Conservation (phyloP, 257 asterid genomes). For the Plantago elongata region DNA sequence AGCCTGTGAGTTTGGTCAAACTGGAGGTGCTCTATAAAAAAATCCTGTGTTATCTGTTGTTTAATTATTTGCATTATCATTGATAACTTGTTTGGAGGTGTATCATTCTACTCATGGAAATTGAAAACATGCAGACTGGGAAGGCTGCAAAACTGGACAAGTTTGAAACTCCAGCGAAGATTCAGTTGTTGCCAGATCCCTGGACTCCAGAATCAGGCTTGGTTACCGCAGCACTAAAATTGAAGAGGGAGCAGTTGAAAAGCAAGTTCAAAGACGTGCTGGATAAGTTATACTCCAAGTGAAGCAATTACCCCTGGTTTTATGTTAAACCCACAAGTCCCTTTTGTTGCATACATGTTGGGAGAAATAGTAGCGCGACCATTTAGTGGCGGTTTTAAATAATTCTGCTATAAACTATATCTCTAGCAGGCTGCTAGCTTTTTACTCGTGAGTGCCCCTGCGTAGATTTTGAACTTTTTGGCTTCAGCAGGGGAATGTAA, state of each 20-base stretch:
- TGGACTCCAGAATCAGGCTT: conserved; percentile 96
- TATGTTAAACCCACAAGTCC: neutral
- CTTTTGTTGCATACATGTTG: neutral
- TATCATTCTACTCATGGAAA: neutral
- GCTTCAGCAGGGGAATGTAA: too few relatives aligned
- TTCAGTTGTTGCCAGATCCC: conserved; percentile 64
- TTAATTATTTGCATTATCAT: too few relatives aligned
- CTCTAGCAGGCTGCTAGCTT: too few relatives aligned
- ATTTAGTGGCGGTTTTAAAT: too few relatives aligned
- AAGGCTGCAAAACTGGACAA: conserved; percentile 68
- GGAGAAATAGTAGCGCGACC: too few relatives aligned
- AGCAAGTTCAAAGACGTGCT: conserved; percentile 59
- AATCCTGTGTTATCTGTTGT: too few relatives aligned
- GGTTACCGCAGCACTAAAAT: conserved; percentile 82
- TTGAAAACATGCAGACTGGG: conserved; percentile 44
- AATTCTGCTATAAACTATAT: too few relatives aligned
- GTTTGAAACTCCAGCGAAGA: conserved; percentile 79
- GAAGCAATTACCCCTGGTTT: conserved; percentile 18
- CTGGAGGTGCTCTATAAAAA: too few relatives aligned
- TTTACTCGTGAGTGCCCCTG: too few relatives aligned
- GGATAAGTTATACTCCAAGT: conserved; percentile 50
- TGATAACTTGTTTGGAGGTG: neutral
- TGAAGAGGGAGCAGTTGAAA: conserved; percentile 82
- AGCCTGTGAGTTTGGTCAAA: too few relatives aligned
- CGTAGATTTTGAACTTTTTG: too few relatives aligned